These are phyloP conservation scores for Termitomyces sp. DNA, from an alignment of 768 basidiomycete genomes.

Conservation along the genomic window DNA sequence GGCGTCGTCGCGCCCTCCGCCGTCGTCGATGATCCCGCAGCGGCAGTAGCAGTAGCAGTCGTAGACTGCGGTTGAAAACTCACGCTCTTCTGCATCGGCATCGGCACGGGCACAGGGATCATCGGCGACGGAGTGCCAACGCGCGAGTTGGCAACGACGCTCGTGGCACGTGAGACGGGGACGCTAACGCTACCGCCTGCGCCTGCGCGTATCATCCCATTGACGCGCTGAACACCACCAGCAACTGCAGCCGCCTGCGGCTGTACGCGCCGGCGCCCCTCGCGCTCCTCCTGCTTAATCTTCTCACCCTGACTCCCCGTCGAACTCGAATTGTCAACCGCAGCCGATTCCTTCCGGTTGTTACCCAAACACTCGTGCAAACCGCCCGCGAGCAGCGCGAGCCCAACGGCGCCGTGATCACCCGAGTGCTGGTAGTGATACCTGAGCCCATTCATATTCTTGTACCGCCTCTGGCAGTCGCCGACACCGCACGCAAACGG, in stretches of 20 bases:
- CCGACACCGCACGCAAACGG: slow-evolving; percentile 91
- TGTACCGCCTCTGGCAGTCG: slow-evolving; percentile 83
- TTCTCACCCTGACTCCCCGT: slow-evolving; percentile 5
- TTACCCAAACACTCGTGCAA: slow-evolving; percentile 40
- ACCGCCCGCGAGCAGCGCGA: slow-evolving; percentile 76
- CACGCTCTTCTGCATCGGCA: slow-evolving; percentile 1
- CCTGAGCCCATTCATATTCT: slow-evolving; percentile 96
- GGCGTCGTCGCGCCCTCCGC: slow-evolving; percentile 3
- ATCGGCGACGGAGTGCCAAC: slow-evolving; percentile 26
- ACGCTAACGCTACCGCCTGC: slow-evolving; percentile 23
- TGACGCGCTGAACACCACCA: background rate
- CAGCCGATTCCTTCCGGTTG: background rate
- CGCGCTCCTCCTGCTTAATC: slow-evolving; percentile 11
- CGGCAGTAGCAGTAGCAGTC: background rate
- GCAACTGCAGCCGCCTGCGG: background rate
- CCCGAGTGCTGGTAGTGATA: slow-evolving; percentile 98
- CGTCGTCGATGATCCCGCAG: background rate
- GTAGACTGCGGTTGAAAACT: background rate
- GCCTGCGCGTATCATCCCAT: background rate
- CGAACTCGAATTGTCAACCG: slow-evolving; percentile 9
- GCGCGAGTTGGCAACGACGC: slow-evolving; percentile 19
- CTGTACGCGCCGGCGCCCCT: slow-evolving; percentile 6
- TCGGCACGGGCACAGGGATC: background rate
- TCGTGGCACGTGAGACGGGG: slow-evolving; percentile 29
- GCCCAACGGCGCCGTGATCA: slow-evolving; percentile 87